These are phyloP conservation scores for Calonectria hongkongensis DNA, from an alignment of 2,329 filamentous ascomycete genomes.

Conservation along the genomic window DNA sequence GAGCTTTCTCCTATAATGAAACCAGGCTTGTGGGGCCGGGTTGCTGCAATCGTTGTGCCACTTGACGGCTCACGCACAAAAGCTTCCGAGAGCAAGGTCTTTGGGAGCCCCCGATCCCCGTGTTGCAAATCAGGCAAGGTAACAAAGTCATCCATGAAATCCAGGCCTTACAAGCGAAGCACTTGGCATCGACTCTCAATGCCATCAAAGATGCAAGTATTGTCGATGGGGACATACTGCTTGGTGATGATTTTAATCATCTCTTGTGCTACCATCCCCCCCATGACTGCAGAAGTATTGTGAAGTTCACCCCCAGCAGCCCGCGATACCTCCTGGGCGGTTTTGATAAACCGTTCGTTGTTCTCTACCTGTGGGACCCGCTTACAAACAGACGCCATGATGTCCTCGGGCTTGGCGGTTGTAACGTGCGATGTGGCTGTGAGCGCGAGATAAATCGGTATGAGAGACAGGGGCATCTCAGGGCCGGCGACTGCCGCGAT, in stretches of 20 bases:
- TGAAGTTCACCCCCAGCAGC: conserved; percentile 91
- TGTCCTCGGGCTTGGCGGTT: conserved; percentile 69
- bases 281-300: conserved; percentile 90
- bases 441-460: conserved; percentile 82
- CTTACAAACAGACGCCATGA: conserved; percentile 68
- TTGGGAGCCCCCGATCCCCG: conserved; percentile 7
- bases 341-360: conserved; percentile 70
- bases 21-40: conserved; percentile 3
- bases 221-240: conserved; percentile 83
- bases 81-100: not conserved
- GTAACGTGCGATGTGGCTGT: conserved; percentile 69
- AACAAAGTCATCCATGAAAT: conserved; percentile 6
- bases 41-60: not conserved
- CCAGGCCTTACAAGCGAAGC: conserved; percentile 66
- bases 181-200: conserved; percentile 78
- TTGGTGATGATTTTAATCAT: conserved; percentile 91
- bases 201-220: conserved; percentile 82
- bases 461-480: conserved; percentile 74
- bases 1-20: conserved; percentile 14
- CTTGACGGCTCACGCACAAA: not conserved
- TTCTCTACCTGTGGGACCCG: conserved; percentile 68
- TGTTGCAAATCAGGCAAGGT: not conserved
- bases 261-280: conserved; percentile 97
- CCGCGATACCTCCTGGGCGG: conserved; percentile 81
- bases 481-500: conserved; percentile 67